Evolutionary conservation across 345 rosid genomes (phyloP).

Genomic region (Trapa bicornis): DNA sequence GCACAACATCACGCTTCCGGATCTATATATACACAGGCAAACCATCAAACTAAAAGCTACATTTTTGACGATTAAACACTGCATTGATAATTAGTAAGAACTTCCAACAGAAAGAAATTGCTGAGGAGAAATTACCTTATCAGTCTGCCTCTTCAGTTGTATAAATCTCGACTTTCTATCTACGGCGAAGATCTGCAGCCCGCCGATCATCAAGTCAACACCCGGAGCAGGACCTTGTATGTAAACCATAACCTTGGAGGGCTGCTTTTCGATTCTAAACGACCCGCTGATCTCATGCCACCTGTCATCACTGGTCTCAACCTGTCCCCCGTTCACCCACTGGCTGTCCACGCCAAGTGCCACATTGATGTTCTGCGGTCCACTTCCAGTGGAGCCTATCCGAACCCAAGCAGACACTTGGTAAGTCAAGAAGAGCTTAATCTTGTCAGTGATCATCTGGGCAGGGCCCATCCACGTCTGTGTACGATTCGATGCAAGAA

Average conservation of each 20-base stretch:
- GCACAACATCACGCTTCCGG: slow-evolving; percentile 64
- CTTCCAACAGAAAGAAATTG: too few relatives aligned
- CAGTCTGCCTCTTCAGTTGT: slow-evolving; percentile 47
- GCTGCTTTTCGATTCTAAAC: slow-evolving; percentile 88
- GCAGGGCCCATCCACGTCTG: slow-evolving; percentile 99
- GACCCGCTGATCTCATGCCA: slow-evolving; percentile 96
- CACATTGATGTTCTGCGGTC: slow-evolving; percentile 74
- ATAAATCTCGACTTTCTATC: slow-evolving; percentile 50
- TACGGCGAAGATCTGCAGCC: slow-evolving; percentile 75
- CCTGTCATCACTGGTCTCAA: slow-evolving; percentile 47
- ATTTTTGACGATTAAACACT: neutral
- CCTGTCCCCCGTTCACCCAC: slow-evolving; percentile 96
- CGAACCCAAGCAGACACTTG: slow-evolving; percentile 90
- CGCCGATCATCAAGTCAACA: slow-evolving; percentile 72
- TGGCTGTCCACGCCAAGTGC: slow-evolving; percentile 78
- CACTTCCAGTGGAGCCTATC: slow-evolving; percentile 44
- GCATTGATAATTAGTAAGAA: too few relatives aligned
- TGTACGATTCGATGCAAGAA: slow-evolving; percentile 59
- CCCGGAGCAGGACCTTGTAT: slow-evolving; percentile 91
- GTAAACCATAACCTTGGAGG: slow-evolving; percentile 68
- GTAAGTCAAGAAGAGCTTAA: slow-evolving; percentile 70
- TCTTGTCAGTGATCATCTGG: slow-evolving; percentile 73
- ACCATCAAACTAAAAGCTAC: neutral
- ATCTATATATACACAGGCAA: slow-evolving; percentile 31
- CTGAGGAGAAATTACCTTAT: slow-evolving; percentile 37